A percentile compares a stretch with the other conserved stretches of the same genome.
Conservation (phyloP, 768 basidiomycete species). For the Russula olivacea region DNA sequence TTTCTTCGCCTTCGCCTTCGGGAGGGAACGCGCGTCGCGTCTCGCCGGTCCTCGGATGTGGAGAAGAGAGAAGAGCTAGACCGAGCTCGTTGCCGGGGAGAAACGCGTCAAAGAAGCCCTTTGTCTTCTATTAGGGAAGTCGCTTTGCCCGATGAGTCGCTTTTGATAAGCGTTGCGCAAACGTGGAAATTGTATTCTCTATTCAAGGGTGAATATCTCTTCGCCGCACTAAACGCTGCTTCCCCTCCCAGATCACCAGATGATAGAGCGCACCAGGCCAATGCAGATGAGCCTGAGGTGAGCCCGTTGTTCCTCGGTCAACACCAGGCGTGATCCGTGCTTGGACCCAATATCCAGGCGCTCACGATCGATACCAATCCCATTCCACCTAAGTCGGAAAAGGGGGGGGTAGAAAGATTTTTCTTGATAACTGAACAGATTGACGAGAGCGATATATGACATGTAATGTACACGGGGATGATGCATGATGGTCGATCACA, state of each 20-base stretch:
- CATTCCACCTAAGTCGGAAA: conserved; percentile 11
- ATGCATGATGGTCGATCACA: conserved; percentile 16
- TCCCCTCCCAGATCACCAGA: too few relatives aligned
- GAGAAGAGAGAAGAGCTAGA: not conserved
- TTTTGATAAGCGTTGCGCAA: conserved; percentile 1
- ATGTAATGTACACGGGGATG: conserved; percentile 23
- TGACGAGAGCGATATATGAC: conserved; percentile 21
- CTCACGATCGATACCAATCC: conserved; percentile 11
- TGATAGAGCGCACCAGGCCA: not conserved
- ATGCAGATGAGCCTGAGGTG: not conserved
- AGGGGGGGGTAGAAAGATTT: not conserved
- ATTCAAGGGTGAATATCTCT: not conserved
- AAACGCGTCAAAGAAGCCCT: not conserved
- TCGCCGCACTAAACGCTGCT: conserved; percentile 16
- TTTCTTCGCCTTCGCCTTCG: not conserved
- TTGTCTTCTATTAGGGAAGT: conserved; percentile 1
- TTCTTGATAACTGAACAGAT: conserved; percentile 20
- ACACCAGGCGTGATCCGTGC: conserved; percentile 1
- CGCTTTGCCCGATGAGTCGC: conserved; percentile 3
- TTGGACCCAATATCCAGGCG: conserved; percentile 1
- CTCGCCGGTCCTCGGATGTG: not conserved
- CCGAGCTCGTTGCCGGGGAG: not conserved
- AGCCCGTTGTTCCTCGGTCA: not conserved
- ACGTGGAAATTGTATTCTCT: not conserved
- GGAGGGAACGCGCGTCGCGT: not conserved